Evolutionary conservation across 1,284 basidiomycete genomes (phyloP), one percentile per base, ranked within the genome.

Genomic region (Cryptococcus maquisensis): DNA sequence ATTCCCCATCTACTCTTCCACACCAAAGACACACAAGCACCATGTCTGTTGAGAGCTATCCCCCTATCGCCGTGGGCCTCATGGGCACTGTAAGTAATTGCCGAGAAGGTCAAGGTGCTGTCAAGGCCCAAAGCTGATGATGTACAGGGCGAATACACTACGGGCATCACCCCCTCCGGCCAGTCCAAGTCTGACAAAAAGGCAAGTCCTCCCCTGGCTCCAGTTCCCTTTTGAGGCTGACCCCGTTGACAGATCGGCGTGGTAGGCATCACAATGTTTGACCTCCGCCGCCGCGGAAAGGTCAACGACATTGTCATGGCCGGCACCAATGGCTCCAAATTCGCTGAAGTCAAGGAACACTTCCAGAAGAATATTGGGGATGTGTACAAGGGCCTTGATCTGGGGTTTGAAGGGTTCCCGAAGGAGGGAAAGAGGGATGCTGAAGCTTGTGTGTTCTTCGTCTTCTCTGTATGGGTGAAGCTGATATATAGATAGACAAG

Each of bases 141-240:
- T 23, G 16, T 21, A 0, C 49, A 74, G 71, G 71, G 72, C 37
- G 58, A 93, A 79, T 94, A 95, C 76, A 95, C 92, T 55, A 95
- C 92, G 50, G 92, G 92, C 71, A 94, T 89, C 86, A 91, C 90
- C 4, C 86, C 84, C 16, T 83, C 85, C 36, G 89, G 90, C n/a
- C 87, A 88, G 43, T 93, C 90, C 20, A 91, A 87, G 69, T 93
- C 90, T 8, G 92, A 95, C 79, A 95, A 95, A 79, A 95, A 93
- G 81, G 88, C 86, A 54, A 55, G 69, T 37, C 10, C 4, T 20
- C 4, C 3, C 20, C 20, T 44, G 35, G 4, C 16, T n/a, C 21
- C 20, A 4, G 13, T 42, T 1, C 16, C 1, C 4, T 32, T 3
- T 3, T 32, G n/a, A 3, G 13, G 37, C 28, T 16, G 12, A 12